Evolutionary conservation across 495 filamentous ascomycete species (phyloP).

Genomic region (Penicillium desertorum): DNA sequence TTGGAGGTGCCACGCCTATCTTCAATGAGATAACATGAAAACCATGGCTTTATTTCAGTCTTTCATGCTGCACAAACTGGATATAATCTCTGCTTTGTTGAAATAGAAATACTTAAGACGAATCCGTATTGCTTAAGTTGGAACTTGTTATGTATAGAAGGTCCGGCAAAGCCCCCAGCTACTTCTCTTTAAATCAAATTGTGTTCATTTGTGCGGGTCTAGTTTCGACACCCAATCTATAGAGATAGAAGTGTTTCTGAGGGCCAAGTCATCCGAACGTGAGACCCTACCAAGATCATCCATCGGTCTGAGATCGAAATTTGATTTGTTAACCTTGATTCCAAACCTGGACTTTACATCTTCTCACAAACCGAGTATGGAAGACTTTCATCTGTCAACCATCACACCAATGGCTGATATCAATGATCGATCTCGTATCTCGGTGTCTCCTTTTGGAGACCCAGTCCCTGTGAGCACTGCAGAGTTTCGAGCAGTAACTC

Average conservation of each 20-base stretch:
- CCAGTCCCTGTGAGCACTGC: neutral
- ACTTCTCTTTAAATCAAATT: neutral
- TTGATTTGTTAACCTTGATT: neutral
- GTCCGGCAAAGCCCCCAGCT: neutral
- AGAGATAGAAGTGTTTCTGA: neutral
- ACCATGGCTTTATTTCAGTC: slow-evolving; percentile 5
- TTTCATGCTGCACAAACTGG: neutral
- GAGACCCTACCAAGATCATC: neutral
- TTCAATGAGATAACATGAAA: neutral
- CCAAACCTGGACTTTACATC: neutral
- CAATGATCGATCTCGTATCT: neutral
- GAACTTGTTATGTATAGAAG: neutral
- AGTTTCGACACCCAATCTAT: neutral
- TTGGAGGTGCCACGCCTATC: neutral
- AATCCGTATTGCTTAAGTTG: neutral
- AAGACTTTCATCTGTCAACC: neutral
- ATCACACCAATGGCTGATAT: neutral
- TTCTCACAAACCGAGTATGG: neutral
- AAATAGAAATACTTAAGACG: slow-evolving; percentile 1
- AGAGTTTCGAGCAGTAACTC: neutral
- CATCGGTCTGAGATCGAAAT: neutral
- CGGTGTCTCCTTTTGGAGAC: slow-evolving; percentile 1
- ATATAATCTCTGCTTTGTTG: neutral
- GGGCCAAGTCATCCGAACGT: neutral
- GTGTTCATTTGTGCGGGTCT: neutral